phyloP scores from a whole-genome alignment of 2,329 filamentous ascomycete species.

The Pestalotiopsis sp. region DNA sequence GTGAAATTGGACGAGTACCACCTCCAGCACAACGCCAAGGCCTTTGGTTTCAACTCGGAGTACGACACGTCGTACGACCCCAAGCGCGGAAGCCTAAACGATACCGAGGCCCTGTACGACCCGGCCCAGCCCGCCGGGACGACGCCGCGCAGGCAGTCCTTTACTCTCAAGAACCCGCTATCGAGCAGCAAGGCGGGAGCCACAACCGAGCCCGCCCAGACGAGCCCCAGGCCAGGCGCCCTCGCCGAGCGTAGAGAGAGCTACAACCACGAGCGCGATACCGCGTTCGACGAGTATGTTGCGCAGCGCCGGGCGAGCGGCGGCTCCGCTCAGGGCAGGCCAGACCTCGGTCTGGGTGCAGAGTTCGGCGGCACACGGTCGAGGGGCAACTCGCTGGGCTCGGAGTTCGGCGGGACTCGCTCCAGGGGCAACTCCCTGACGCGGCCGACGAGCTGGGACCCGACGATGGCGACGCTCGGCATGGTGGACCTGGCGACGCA shows the following conservation, averaged over 20 bases:
- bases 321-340: conserved; percentile 22
- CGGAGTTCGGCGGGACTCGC: not conserved
- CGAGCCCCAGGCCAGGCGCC: conserved; percentile 14
- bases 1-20: conserved; percentile 52
- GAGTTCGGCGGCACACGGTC: conserved; percentile 32
- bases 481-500: conserved; percentile 9
- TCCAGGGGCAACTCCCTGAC: conserved; percentile 24
- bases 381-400: conserved; percentile 4
- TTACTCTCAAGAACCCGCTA: conserved; percentile 22
- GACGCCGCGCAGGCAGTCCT: conserved; percentile 16
- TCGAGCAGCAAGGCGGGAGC: conserved; percentile 20
- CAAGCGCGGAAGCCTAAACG: conserved; percentile 13
- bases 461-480: conserved; percentile 17
- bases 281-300: conserved; percentile 48
- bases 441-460: conserved; percentile 26
- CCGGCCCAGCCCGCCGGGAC: conserved; percentile 17
- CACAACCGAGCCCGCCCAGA: conserved; percentile 18
- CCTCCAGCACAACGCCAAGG: conserved; percentile 50
- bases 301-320: conserved; percentile 30
- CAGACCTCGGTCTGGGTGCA: conserved; percentile 30
- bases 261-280: conserved; percentile 49
- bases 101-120: conserved; percentile 23
- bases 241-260: conserved; percentile 23
- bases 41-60: conserved; percentile 43
- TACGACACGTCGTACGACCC: conserved; percentile 25